Base-by-base conservation (phyloP, 2,329 filamentous ascomycete species). In the Fusarium sp. region DNA sequence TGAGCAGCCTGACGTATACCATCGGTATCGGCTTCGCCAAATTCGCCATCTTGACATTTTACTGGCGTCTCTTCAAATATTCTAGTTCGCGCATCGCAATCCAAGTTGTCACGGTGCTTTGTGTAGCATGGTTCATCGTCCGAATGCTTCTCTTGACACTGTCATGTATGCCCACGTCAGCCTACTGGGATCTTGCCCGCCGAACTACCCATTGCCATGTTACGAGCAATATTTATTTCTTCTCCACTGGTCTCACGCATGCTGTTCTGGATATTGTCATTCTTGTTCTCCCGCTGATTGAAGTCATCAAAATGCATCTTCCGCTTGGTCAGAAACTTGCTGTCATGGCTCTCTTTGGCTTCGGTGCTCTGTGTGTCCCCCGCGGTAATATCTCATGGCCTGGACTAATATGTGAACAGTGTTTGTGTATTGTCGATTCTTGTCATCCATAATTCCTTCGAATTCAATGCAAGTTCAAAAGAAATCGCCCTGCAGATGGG, bases 91-190 rank as follows among this genome's bases (percentile, higher is more conserved):
- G 75, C 13, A 60, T 76, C 7, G 68, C 78, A 9, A 79, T 80
- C n/a, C 65, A 74, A 11, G 33, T 76, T 14, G 71, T 81, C 2
- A n/a, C 72, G 1, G 72, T 35, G 3, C 58, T 72, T 2, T 70
- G 72, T 2, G 31, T 61, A 22, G 41, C 73, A 2, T 81, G 79
- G 79, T 70, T 79, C 26, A 59, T 78, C 9, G 60, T 78, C 12
- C 64, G 78, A 33, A 76, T 78, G 1, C 77, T 81, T 36, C 50
- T 82, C 1, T 74, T 76, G 7, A 78, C 79, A 3, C 77, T 82
- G 39, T 78, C 79, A 45, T 82, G 81, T 60, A 55, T 79, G 8
- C 81, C 81, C 0, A 72, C 81, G 2, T 76, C 78, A 12, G 77
- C 75, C 6, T 79, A 79, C 33, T 82, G 80, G 81, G 74, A 79